phyloP scores from a whole-genome alignment of 495 filamentous ascomycete species.

The Lichina pygmaea region DNA sequence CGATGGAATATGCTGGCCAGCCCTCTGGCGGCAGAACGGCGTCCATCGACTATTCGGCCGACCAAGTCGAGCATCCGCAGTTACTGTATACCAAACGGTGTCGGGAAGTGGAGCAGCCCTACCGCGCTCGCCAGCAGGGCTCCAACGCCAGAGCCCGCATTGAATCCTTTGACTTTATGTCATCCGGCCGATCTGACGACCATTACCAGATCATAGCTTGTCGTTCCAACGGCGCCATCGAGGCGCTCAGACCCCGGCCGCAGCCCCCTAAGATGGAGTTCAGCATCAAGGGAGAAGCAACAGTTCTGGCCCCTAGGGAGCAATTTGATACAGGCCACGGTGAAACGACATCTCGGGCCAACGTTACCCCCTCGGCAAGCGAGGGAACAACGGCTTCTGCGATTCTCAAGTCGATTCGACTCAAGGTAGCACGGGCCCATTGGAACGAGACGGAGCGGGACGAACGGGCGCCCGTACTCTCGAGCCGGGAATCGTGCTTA shows the following conservation, averaged over 20 bases:
- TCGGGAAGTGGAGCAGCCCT: slow-evolving; percentile 19
- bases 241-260: slow-evolving; percentile 32
- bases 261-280: slow-evolving; percentile 9
- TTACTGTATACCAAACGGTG: slow-evolving; percentile 19
- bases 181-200: slow-evolving; percentile 25
- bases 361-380: background rate
- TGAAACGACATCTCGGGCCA: background rate
- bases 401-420: background rate
- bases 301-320: background rate
- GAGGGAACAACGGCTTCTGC: background rate
- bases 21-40: slow-evolving; percentile 3
- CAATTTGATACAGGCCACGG: background rate
- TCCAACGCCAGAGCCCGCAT: slow-evolving; percentile 33
- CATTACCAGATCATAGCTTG: slow-evolving; percentile 41
- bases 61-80: slow-evolving; percentile 2
- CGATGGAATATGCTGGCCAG: slow-evolving; percentile 3
- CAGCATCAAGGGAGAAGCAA: background rate
- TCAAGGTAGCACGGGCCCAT: background rate
- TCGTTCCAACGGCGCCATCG: slow-evolving; percentile 37
- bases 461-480: background rate
- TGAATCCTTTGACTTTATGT: slow-evolving; percentile 72
- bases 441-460: background rate
- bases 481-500: background rate
- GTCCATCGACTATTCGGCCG: background rate
- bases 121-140: slow-evolving; percentile 16